Evolutionary conservation across 2,329 filamentous ascomycete genomes (phyloP).

Genomic region (Aspergillus sp.): DNA sequence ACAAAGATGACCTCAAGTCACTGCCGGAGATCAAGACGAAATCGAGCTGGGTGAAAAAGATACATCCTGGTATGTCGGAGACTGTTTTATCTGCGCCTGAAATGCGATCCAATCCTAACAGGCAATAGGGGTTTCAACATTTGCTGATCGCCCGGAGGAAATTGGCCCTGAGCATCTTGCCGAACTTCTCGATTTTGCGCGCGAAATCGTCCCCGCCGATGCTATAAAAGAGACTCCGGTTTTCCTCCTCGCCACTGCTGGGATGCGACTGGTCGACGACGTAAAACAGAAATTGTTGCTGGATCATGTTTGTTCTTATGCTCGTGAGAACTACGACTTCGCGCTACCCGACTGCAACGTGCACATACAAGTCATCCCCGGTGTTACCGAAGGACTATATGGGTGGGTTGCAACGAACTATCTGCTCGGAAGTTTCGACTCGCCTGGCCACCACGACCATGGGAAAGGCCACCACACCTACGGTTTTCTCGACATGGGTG

Average conservation of each 20-base stretch:
- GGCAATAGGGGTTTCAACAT: constrained; percentile 71
- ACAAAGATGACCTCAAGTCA: constrained; percentile 60
- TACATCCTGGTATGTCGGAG: constrained; percentile 68
- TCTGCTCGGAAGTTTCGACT: constrained; percentile 84
- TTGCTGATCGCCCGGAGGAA: constrained; percentile 70
- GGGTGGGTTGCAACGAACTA: constrained; percentile 99
- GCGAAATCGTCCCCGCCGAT: constrained; percentile 71
- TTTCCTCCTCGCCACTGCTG: constrained; percentile 92
- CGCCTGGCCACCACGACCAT: constrained; percentile 70
- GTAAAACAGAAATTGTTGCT: constrained; percentile 72
- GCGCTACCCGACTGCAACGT: constrained; percentile 83
- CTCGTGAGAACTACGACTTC: constrained; percentile 74
- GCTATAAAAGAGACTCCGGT: constrained; percentile 83
- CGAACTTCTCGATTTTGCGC: constrained; percentile 76
- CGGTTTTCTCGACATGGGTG: constrained; percentile 97
- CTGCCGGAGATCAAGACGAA: constrained; percentile 81
- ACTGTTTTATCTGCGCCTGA: background rate
- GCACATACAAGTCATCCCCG: constrained; percentile 91
- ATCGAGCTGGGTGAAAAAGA: constrained; percentile 89
- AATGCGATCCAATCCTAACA: background rate
- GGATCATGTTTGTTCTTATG: constrained; percentile 77
- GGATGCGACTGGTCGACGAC: constrained; percentile 81
- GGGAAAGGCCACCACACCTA: constrained; percentile 91
- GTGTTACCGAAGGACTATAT: constrained; percentile 93
- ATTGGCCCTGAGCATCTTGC: constrained; percentile 83